Conservation (phyloP, 2,329 filamentous ascomycete genomes). For the Penicillium sp. region DNA sequence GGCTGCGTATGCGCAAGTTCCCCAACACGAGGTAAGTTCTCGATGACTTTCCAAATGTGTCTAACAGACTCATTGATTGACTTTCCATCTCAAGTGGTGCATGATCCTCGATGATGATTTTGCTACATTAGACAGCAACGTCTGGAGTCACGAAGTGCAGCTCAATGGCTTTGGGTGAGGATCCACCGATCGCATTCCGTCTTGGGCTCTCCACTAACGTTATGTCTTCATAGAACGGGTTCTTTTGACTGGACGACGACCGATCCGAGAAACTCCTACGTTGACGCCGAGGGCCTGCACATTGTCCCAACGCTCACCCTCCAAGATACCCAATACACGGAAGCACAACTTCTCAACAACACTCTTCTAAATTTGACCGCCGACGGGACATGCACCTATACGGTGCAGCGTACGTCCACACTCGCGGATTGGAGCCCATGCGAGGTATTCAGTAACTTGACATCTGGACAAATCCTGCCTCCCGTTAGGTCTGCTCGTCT, state of each 20-base stretch:
- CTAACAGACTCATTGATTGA: not conserved
- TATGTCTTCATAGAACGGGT: conserved; percentile 45
- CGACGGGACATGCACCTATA: conserved; percentile 48
- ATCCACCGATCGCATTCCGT: not conserved
- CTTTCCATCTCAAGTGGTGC: conserved; percentile 44
- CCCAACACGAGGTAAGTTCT: conserved; percentile 10
- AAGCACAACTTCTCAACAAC: conserved; percentile 27
- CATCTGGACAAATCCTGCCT: conserved; percentile 50
- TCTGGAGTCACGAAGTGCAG: conserved; percentile 56
- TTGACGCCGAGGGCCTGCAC: conserved; percentile 53
- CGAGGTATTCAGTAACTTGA: conserved; percentile 46
- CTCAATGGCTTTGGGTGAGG: conserved; percentile 43
- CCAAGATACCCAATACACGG: conserved; percentile 32
- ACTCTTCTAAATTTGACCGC: conserved; percentile 46
- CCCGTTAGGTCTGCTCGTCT: conserved; percentile 55
- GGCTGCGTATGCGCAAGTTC: conserved; percentile 19
- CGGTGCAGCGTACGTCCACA: conserved; percentile 16
- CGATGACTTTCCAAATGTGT: not conserved
- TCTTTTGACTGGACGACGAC: conserved; percentile 59
- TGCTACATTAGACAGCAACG: conserved; percentile 42
- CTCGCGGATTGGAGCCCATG: conserved; percentile 32
- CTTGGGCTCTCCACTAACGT: not conserved
- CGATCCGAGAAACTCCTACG: conserved; percentile 51
- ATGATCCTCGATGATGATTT: conserved; percentile 54
- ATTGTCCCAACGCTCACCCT: conserved; percentile 57